Percentiles rank a stretch among this genome's conserved stretches.
phyloP scores from a whole-genome alignment of 805 yeast species.

The Ogataea philodendri region DNA sequence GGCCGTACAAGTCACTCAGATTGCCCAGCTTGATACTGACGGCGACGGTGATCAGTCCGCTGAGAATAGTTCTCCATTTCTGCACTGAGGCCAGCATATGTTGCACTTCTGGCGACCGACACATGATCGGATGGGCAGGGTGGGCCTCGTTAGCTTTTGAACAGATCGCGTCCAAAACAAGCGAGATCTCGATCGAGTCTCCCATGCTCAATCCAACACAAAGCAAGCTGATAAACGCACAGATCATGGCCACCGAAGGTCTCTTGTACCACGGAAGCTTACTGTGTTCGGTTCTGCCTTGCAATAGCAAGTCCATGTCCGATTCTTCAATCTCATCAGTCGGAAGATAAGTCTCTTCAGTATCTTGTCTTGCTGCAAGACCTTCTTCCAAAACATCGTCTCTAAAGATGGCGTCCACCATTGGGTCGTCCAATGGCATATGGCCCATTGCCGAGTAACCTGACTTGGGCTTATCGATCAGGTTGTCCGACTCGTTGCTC shows the following conservation, averaged over 20 bases:
- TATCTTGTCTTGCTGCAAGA: not conserved
- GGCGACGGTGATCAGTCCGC: constrained; percentile 46
- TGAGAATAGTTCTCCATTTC: constrained; percentile 40
- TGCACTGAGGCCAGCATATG: constrained; percentile 46
- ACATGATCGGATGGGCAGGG: constrained; percentile 19
- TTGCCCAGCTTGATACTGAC: constrained; percentile 65
- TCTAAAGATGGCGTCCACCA: constrained; percentile 2
- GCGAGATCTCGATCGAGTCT: constrained; percentile 37
- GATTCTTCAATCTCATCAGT: constrained; percentile 32
- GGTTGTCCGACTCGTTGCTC: too few relatives aligned
- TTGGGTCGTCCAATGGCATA: constrained; percentile 5
- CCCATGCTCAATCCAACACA: constrained; percentile 39
- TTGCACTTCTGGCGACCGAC: constrained; percentile 44
- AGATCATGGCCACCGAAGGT: constrained; percentile 55
- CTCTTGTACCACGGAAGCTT: constrained; percentile 51
- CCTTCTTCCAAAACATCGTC: constrained; percentile 14
- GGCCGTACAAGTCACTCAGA: constrained; percentile 61
- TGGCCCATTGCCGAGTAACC: too few relatives aligned
- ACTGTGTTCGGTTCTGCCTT: constrained; percentile 40
- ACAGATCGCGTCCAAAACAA: constrained; percentile 41
- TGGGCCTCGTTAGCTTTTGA: constrained; percentile 25
- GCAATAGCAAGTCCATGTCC: constrained; percentile 49
- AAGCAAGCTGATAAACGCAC: constrained; percentile 44
- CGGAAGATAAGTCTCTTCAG: constrained; percentile 12
- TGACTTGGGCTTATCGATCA: too few relatives aligned